phyloP scores from a whole-genome alignment of 2,329 filamentous ascomycete species.

The Colletotrichum sp. region DNA sequence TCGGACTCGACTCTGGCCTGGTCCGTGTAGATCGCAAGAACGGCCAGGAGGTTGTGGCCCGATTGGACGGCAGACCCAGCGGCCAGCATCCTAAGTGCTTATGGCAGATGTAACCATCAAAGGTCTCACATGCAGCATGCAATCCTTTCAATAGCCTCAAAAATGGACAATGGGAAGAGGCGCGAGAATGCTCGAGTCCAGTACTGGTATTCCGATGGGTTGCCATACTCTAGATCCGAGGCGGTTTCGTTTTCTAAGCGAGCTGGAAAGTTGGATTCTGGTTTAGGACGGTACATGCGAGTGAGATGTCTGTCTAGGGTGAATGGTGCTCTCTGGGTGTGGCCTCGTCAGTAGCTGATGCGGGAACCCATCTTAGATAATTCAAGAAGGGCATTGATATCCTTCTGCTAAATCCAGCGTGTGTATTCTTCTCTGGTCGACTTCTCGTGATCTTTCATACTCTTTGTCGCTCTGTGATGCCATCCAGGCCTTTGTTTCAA shows the following conservation, averaged over 20 bases:
- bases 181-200: background rate
- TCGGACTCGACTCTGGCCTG: background rate
- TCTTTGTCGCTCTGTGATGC: background rate
- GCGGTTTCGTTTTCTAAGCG: background rate
- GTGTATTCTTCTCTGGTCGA: background rate
- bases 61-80: background rate
- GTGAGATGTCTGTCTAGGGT: background rate
- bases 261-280: background rate
- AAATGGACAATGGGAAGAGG: background rate
- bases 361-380: no score
- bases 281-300: background rate
- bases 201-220: background rate
- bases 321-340: background rate
- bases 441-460: background rate
- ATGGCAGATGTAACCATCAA: slow-evolving; percentile 16
- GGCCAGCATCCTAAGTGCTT: slow-evolving; percentile 10
- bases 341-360: background rate
- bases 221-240: background rate
- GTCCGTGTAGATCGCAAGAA: background rate
- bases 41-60: background rate
- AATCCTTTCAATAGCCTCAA: background rate
- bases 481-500: background rate
- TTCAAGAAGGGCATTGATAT: background rate
- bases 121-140: slow-evolving; percentile 11
- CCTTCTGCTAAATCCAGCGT: background rate